Evolutionary conservation across 2,329 filamentous ascomycete genomes (phyloP).

Genomic region (Scedosporium dehoogii): DNA sequence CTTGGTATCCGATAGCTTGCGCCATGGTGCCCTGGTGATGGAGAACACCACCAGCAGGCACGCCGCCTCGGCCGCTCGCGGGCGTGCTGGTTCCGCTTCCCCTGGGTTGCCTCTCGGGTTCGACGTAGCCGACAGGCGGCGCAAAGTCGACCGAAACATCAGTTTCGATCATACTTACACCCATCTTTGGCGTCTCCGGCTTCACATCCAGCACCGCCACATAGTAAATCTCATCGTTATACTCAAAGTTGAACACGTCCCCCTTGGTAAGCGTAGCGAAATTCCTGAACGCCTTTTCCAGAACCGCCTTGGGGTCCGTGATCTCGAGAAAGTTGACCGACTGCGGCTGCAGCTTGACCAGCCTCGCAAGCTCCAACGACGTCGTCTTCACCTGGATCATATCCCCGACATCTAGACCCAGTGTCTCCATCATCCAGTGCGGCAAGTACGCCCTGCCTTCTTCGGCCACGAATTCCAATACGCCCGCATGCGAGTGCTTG

Average conservation of each 20-base stretch:
- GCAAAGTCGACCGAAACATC: slow-evolving; percentile 96
- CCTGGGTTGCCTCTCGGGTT: slow-evolving; percentile 53
- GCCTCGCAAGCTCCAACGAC: slow-evolving; percentile 76
- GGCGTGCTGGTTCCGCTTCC: slow-evolving; percentile 81
- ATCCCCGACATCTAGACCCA: slow-evolving; percentile 83
- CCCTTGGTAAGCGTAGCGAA: slow-evolving; percentile 90
- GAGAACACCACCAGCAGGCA: slow-evolving; percentile 63
- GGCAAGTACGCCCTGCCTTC: slow-evolving; percentile 94
- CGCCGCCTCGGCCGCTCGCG: slow-evolving; percentile 51
- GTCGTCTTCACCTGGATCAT: slow-evolving; percentile 93
- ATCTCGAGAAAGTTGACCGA: slow-evolving; percentile 91
- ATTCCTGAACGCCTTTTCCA: slow-evolving; percentile 92
- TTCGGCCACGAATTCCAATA: slow-evolving; percentile 94
- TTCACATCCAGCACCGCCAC: slow-evolving; percentile 92
- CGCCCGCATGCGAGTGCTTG: slow-evolving; percentile 82
- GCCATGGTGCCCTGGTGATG: slow-evolving; percentile 91
- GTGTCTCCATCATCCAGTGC: slow-evolving; percentile 94
- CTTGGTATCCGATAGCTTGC: slow-evolving; percentile 90
- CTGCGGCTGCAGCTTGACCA: slow-evolving; percentile 96
- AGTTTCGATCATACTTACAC: slow-evolving; percentile 91
- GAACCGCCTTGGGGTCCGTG: slow-evolving; percentile 90
- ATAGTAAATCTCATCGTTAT: slow-evolving; percentile 90
- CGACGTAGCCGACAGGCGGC: slow-evolving; percentile 85
- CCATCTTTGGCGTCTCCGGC: slow-evolving; percentile 70
- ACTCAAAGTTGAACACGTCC: slow-evolving; percentile 91